phyloP scores from a whole-genome alignment of 352 stramenopile species.

The Phytophthora agathidicida region DNA sequence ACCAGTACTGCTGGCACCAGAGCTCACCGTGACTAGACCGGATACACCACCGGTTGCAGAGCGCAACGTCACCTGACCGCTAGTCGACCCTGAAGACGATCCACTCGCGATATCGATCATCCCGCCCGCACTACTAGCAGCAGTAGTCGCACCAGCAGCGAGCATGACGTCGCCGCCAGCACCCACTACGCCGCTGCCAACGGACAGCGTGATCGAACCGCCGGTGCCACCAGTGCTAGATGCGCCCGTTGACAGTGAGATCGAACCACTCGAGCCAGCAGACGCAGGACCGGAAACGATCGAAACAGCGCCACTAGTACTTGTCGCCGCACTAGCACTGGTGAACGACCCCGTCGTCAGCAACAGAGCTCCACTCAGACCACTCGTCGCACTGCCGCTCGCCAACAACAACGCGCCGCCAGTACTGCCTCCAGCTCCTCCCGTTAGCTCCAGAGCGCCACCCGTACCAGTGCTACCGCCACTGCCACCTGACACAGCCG shows the following conservation, averaged over 20 bases:
- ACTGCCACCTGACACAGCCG: background rate
- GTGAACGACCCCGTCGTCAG: conserved; percentile 7
- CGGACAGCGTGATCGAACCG: conserved; percentile 45
- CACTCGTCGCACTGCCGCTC: conserved; percentile 8
- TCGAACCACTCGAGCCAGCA: conserved; percentile 10
- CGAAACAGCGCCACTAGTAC: conserved; percentile 15
- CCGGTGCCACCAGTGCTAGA: conserved; percentile 40
- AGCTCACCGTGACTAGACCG: conserved; percentile 35
- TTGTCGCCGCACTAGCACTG: background rate
- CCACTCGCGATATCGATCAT: conserved; percentile 31
- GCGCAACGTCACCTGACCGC: conserved; percentile 36
- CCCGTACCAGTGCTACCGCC: conserved; percentile 1
- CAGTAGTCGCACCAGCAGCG: conserved; percentile 35
- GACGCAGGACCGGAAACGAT: conserved; percentile 23
- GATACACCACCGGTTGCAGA: conserved; percentile 21
- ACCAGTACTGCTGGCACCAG: conserved; percentile 25
- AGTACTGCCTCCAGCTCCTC: conserved; percentile 12
- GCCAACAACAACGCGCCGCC: conserved; percentile 23
- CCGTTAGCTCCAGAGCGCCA: conserved; percentile 8
- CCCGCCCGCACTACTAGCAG: conserved; percentile 36
- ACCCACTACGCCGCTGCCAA: conserved; percentile 43
- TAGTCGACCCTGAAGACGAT: conserved; percentile 29
- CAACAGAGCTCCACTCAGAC: conserved; percentile 4
- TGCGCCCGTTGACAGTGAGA: conserved; percentile 43
- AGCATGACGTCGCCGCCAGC: conserved; percentile 48